phyloP scores from a whole-genome alignment of 305 asterid species.

The Withania somnifera region DNA sequence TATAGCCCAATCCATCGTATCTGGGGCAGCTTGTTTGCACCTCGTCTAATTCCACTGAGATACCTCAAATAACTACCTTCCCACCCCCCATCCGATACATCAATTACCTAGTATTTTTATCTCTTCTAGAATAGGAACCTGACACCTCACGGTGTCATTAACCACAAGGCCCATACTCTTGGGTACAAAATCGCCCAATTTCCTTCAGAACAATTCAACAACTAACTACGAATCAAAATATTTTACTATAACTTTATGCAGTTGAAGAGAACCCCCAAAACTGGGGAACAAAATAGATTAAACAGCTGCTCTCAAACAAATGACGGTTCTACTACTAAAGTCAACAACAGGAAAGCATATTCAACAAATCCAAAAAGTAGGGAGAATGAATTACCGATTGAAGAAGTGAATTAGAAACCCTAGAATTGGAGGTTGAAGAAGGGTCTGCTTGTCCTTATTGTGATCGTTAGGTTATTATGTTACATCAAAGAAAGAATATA shows the following conservation, averaged over 20 bases:
- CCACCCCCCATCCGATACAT: no score
- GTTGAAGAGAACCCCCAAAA: neutral
- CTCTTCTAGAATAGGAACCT: neutral
- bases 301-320: neutral
- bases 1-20: neutral
- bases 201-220: neutral
- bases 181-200: neutral
- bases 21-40: neutral
- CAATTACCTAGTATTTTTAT: no score
- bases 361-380: no score
- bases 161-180: no score
- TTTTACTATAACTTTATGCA: neutral
- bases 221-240: neutral
- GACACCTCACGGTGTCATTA: no score
- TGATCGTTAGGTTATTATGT: no score
- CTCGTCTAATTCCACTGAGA: neutral
- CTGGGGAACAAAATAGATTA: neutral
- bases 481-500: no score
- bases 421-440: neutral
- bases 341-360: neutral
- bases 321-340: neutral
- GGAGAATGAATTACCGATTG: slow-evolving; percentile 13
- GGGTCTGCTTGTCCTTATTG: neutral
- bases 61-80: neutral
- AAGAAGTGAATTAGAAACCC: slow-evolving; percentile 15